Evolutionary conservation across 495 filamentous ascomycete genomes (phyloP).

Genomic region (Penicillium simplicissimum): DNA sequence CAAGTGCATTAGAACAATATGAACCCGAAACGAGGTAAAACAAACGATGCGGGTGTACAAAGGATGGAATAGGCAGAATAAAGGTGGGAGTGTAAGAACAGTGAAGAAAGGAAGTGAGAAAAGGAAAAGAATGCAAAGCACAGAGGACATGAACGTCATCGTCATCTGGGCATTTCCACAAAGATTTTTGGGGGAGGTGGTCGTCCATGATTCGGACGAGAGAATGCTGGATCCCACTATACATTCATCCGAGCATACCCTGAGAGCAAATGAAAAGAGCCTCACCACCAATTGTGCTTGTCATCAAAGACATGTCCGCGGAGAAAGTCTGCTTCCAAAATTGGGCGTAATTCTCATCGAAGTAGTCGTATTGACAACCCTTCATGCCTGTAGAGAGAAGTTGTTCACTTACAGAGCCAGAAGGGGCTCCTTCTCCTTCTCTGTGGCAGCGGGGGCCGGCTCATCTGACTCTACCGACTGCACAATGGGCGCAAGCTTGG

Average conservation of each 20-base stretch:
- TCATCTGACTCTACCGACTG: conserved; percentile 23
- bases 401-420: conserved; percentile 33
- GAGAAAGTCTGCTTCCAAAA: not conserved
- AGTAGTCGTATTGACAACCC: conserved; percentile 1
- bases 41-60: conserved; percentile 10
- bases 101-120: conserved; percentile 6
- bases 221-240: conserved; percentile 12
- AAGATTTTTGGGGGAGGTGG: conserved; percentile 17
- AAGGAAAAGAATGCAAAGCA: conserved; percentile 6
- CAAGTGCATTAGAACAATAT: conserved; percentile 33
- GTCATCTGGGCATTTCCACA: conserved; percentile 24
- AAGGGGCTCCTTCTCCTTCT: conserved; percentile 40
- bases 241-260: conserved; percentile 18
- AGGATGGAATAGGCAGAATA: conserved; percentile 19
- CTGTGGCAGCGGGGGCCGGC: conserved; percentile 17
- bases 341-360: conserved; percentile 2
- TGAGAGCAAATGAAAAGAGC: conserved; percentile 5
- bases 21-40: conserved; percentile 30
- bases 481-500: conserved; percentile 52
- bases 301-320: conserved; percentile 5
- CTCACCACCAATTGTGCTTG: conserved; percentile 3
- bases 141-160: conserved; percentile 17
- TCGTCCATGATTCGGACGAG: conserved; percentile 20
- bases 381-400: not conserved
- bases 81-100: conserved; percentile 8